Evolutionary conservation across 331 rosid species (phyloP), one percentile per base, ranked within the genome.

Genomic region (Spiraea crenata): DNA sequence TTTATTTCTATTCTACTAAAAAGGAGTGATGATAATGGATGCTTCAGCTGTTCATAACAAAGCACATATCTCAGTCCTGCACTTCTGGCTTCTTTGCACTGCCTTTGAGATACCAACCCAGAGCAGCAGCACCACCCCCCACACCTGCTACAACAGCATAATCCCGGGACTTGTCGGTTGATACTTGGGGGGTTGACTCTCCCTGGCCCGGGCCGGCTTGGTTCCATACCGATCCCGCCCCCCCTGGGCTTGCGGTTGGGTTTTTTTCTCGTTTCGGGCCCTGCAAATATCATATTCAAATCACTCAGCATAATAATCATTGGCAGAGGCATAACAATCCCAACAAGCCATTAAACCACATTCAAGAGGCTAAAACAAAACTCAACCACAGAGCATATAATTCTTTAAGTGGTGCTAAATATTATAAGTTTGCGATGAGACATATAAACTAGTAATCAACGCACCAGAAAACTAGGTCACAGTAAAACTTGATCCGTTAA

Each of bases 71-170:
- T 88, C 91, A 93, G 78, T 93, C 99, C 80, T 91, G 90, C 67
- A 78, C 85, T 81, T 93, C 97, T 59, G 92, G 87, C 91, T 93
- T 91, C 96, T 91, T 93, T 45, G 82, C 88, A 61, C 86, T 87
- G 58, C 89, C 89, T 72, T 89, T 93, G 68, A 85, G 81, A 79
- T 93, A 93, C 99, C 99, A 93, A 16, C 97, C 99, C 61, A 89
- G 19, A 74, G 95, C 91, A 12, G 84, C 91, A 5, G 77, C 35
- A 67, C 68, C 20, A 12, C 95, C 90, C 35, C 87, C 42, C 15
- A 92, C 89, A 55, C 96, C 96, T 6, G 96, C 96, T 35, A 90
- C 73, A 65, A 90, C 96, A 11, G 93, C 97, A 77, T 93, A 93
- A 67, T 93, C 91, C 69, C 99, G 79, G 80, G 86, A 20, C 81